Conservation (phyloP, 1,139 yeast genomes). For the Kodamaea suecica region DNA sequence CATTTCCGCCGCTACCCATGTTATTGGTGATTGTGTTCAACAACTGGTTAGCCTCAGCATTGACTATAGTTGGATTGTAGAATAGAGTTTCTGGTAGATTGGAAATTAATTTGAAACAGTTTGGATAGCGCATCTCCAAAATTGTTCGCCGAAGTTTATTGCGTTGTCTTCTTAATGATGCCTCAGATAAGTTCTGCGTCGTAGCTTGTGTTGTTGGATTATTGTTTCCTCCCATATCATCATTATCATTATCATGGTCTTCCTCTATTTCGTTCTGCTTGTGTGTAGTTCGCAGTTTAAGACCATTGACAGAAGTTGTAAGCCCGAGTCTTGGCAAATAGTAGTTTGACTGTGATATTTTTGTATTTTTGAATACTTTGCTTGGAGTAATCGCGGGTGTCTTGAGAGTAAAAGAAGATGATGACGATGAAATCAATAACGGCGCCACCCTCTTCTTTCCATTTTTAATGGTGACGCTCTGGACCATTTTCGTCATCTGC, state of each 20-base stretch:
- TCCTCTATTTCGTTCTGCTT: constrained; percentile 23
- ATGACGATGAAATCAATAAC: constrained; percentile 58
- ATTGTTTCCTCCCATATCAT: constrained; percentile 40
- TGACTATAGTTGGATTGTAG: constrained; percentile 34
- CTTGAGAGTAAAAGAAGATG: constrained; percentile 12
- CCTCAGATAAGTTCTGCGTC: constrained; percentile 26
- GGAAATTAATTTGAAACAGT: constrained; percentile 33
- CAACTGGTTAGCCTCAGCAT: constrained; percentile 29
- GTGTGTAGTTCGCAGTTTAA: constrained; percentile 20
- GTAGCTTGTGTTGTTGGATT: constrained; percentile 12
- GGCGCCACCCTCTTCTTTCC: constrained; percentile 92
- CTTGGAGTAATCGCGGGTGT: constrained; percentile 9
- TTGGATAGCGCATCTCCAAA: constrained; percentile 40
- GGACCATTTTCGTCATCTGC: constrained; percentile 20
- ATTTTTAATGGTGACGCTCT: constrained; percentile 55
- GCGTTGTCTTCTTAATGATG: constrained; percentile 34
- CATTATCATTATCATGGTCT: constrained; percentile 40
- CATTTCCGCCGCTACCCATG: constrained; percentile 14
- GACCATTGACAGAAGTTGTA: constrained; percentile 46
- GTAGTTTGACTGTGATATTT: constrained; percentile 42
- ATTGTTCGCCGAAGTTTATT: constrained; percentile 29
- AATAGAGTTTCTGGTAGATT: constrained; percentile 38
- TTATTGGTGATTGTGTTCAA: constrained; percentile 20
- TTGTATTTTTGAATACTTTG: constrained; percentile 22
- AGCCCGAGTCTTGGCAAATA: constrained; percentile 47